Base-by-base conservation (phyloP, 2,329 filamentous ascomycete genomes). In the Leptographium radiaticola region DNA sequence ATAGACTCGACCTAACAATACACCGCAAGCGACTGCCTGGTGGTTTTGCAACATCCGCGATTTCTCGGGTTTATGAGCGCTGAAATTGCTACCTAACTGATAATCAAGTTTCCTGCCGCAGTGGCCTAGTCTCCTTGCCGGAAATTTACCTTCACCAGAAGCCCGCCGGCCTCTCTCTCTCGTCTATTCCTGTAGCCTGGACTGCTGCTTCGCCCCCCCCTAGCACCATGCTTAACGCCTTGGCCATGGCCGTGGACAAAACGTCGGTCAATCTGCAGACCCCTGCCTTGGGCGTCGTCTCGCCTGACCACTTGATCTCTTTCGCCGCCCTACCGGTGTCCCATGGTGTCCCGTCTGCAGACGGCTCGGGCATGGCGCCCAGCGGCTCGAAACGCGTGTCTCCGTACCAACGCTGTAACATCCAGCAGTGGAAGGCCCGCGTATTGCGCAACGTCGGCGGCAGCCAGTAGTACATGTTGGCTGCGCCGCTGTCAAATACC, bases 381-480 rank as follows among this genome's bases (percentile, higher is more conserved):
- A 60, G 25, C 0, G 57, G 53, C 43, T 57, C 57, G 16, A 58
- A 60, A 1, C 56, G 53, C 15, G 42, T 33, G 31, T 60, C 57
- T 43, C 56, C 56, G 31, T 58, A 58, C 57, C 57, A 60, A 2
- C 54, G 52, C 16, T 20, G 43, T 4, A 59, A 30, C 56, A 60
- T 52, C 57, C 56, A 60, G 0, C 30, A 45, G n/a, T 57, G 57
- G 25, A 58, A 55, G 0, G 38, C 42, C 1, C 45, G 40, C 10
- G 57, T 60, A 49, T 49, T 56, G 10, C 55, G 55, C 53, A 58
- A 33, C 0, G 54, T n/a, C 12, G 9, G 8, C 10, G 59, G 59
- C 15, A 60, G 43, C 59, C 59, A 60, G 31, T 55, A 53, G 49
- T 55, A 56, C 56, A 60, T 56, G 44, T 56, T 59, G 18, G 51